phyloP scores from a whole-genome alignment of 139 green algal genomes.

The Pedinophyceae sp. region DNA sequence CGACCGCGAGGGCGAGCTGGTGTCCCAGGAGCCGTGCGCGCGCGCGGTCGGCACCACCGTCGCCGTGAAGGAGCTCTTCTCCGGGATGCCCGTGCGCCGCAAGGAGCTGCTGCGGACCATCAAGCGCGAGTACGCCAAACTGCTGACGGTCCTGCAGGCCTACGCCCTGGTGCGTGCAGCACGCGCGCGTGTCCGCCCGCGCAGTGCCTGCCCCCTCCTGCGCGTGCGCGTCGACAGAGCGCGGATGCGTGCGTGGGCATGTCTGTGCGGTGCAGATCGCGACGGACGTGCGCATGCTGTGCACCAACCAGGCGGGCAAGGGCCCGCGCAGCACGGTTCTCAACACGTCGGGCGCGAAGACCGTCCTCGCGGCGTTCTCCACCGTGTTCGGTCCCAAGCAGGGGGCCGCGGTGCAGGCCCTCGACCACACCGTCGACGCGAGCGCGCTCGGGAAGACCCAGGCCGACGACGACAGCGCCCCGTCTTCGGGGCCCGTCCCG shows the following conservation, averaged over 20 bases:
- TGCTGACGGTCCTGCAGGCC: conserved; percentile 47
- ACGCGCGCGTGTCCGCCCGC: too few species aligned
- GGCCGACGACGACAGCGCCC: too few species aligned
- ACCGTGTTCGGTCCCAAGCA: conserved; percentile 64
- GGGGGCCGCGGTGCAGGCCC: conserved; percentile 32
- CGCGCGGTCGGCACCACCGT: conserved; percentile 7
- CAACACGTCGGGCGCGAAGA: conserved; percentile 24
- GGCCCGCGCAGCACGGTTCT: conserved; percentile 39
- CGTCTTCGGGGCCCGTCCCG: too few species aligned
- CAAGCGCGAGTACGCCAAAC: conserved; percentile 64
- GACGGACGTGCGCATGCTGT: conserved; percentile 21
- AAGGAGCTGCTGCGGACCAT: conserved; percentile 63
- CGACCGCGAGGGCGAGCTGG: background rate
- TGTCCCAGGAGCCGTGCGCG: background rate
- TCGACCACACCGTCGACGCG: conserved; percentile 28
- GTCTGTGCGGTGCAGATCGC: conserved; percentile 15
- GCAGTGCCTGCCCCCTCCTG: too few species aligned
- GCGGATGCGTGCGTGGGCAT: conserved; percentile 57
- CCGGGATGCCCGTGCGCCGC: conserved; percentile 1
- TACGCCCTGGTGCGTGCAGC: conserved; percentile 13
- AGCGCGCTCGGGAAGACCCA: too few species aligned
- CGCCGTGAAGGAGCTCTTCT: conserved; percentile 4
- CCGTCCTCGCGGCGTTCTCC: conserved; percentile 16
- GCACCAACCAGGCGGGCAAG: conserved; percentile 30
- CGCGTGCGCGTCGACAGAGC: too few species aligned